Evolutionary conservation across 148 eudicot species (phyloP).

Genomic region (Arbutus unedo): DNA sequence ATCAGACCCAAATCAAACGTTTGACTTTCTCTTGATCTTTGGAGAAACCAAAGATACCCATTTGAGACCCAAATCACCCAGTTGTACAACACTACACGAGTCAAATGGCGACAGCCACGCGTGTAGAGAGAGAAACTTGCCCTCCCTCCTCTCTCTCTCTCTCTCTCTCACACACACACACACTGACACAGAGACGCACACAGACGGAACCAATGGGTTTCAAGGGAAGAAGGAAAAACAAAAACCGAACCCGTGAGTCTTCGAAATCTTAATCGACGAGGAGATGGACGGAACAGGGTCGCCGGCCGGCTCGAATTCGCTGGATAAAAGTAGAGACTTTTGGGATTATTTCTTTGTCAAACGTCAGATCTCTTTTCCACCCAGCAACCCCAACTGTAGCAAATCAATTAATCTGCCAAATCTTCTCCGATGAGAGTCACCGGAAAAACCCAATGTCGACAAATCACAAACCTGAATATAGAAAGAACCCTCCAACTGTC

Average conservation of each 20-base stretch:
- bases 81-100: constrained; percentile 7
- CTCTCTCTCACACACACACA: not conserved
- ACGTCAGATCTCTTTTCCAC: constrained; percentile 10
- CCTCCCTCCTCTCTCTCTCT: not conserved
- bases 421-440: not conserved
- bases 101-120: not conserved
- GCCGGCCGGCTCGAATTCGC: not conserved
- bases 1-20: constrained; percentile 12
- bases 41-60: not conserved
- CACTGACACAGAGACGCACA: not conserved
- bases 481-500: not conserved
- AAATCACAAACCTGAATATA: not conserved
- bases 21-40: constrained; percentile 14
- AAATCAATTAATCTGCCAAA: not conserved
- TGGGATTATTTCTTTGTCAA: not conserved
- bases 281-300: not conserved
- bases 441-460: not conserved
- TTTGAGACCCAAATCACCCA: constrained; percentile 5
- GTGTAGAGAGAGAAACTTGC: constrained; percentile 14
- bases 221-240: not conserved
- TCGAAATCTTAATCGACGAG: not conserved
- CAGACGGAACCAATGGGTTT: not conserved
- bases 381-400: not conserved
- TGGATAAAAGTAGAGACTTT: not conserved
- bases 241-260: constrained; percentile 15